These are phyloP conservation scores for Arachis hypogaea DNA, from an alignment of 306 rosid species.

Conservation along the genomic window DNA sequence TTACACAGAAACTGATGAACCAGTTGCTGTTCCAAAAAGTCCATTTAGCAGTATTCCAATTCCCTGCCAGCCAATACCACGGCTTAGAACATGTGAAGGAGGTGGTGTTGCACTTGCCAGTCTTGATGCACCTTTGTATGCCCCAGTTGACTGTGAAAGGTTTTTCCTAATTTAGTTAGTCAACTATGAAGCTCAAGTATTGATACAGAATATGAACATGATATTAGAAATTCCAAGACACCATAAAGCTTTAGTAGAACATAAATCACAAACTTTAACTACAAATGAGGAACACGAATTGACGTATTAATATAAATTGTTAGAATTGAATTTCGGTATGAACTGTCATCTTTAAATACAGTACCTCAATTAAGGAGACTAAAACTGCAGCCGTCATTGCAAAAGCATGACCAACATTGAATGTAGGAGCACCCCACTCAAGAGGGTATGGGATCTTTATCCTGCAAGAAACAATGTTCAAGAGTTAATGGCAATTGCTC, in stretches of 20 bases:
- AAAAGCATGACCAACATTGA: constrained; percentile 88
- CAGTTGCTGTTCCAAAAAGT: constrained; percentile 88
- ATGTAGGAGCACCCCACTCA: constrained; percentile 99
- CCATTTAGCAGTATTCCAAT: constrained; percentile 90
- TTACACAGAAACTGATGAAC: constrained; percentile 90
- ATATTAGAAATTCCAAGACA: too few species aligned
- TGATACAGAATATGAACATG: too few species aligned
- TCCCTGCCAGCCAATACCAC: constrained; percentile 99
- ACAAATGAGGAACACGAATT: too few species aligned
- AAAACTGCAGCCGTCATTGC: constrained; percentile 98
- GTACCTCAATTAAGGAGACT: constrained; percentile 96
- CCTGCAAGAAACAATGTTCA: constrained; percentile 56
- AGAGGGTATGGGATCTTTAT: constrained; percentile 94
- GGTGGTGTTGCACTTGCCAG: constrained; percentile 98
- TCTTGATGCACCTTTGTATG: constrained; percentile 94
- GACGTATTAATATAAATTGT: too few species aligned
- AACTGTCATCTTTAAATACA: background rate
- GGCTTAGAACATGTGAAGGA: constrained; percentile 98
- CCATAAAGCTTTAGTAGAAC: too few species aligned
- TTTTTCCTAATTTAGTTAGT: constrained; percentile 5
- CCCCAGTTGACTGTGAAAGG: constrained; percentile 84
- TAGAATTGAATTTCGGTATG: background rate
- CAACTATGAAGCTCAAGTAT: background rate
- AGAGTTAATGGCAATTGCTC: constrained; percentile 31
- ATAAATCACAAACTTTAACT: too few species aligned